phyloP scores from a whole-genome alignment of 495 filamentous ascomycete genomes.

The Saxophila tyrrhenica region DNA sequence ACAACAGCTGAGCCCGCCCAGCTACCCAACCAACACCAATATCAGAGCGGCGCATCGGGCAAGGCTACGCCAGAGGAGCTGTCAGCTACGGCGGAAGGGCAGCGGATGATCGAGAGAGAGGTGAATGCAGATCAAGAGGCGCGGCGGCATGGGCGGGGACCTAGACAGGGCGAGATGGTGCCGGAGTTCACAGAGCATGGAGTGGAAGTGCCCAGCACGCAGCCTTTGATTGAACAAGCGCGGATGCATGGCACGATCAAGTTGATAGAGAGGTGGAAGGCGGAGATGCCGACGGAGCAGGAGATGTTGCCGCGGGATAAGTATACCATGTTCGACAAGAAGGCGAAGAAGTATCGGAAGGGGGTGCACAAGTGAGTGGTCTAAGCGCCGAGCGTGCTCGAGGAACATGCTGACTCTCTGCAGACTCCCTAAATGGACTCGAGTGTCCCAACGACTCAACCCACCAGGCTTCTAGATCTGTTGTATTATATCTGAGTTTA shows the following conservation, averaged over 20 bases:
- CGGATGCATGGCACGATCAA: constrained; percentile 30
- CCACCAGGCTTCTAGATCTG: constrained; percentile 72
- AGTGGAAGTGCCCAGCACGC: background rate
- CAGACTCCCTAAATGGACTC: constrained; percentile 87
- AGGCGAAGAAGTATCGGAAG: constrained; percentile 91
- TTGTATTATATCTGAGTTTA: background rate
- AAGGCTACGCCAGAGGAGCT: constrained; percentile 10
- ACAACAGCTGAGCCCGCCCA: background rate
- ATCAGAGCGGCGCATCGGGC: background rate
- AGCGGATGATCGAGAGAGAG: constrained; percentile 7
- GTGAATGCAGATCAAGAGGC: constrained; percentile 2
- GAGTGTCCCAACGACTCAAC: constrained; percentile 84
- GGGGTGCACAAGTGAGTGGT: constrained; percentile 57
- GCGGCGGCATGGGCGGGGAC: background rate
- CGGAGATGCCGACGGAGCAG: constrained; percentile 87
- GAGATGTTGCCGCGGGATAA: constrained; percentile 97
- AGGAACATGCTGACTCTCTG: background rate
- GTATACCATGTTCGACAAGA: constrained; percentile 94
- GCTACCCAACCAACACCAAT: background rate
- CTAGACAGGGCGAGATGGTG: constrained; percentile 5
- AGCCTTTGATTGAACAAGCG: constrained; percentile 1
- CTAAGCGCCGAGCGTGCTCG: background rate
- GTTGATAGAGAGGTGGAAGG: constrained; percentile 76
- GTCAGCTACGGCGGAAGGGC: constrained; percentile 13
- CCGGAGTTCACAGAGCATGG: background rate